Evolutionary conservation across 805 yeast genomes (phyloP).

Genomic region (Dipodascus albidus): DNA sequence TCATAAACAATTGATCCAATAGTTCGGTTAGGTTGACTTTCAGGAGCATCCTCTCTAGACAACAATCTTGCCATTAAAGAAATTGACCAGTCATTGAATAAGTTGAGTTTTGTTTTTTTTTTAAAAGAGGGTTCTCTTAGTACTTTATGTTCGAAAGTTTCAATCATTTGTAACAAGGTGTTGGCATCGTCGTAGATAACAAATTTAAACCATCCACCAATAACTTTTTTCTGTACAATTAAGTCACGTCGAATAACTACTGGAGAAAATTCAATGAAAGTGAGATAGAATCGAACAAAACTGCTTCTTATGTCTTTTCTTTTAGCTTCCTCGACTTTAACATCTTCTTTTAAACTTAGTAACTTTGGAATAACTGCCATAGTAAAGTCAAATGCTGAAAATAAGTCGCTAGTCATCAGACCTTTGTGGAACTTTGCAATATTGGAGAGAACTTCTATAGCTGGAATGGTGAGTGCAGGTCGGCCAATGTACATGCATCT

Average conservation of each 20-base stretch:
- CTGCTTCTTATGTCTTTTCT: conserved; percentile 18
- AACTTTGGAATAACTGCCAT: conserved; percentile 51
- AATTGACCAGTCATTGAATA: conserved; percentile 69
- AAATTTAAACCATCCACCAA: conserved; percentile 58
- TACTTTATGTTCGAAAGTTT: conserved; percentile 38
- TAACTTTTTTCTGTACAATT: conserved; percentile 42
- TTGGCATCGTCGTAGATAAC: conserved; percentile 43
- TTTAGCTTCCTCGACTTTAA: conserved; percentile 8
- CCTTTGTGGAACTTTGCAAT: conserved; percentile 41
- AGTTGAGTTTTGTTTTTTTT: conserved; percentile 58
- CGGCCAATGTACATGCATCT: conserved; percentile 50
- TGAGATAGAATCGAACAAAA: conserved; percentile 55
- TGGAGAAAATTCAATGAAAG: conserved; percentile 37
- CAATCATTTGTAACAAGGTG: conserved; percentile 31
- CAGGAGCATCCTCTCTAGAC: conserved; percentile 25
- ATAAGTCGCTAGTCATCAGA: conserved; percentile 41
- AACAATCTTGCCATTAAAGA: conserved; percentile 45
- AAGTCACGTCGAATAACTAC: conserved; percentile 55
- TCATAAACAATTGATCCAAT: conserved; percentile 24
- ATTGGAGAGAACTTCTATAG: conserved; percentile 43
- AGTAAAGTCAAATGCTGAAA: conserved; percentile 58
- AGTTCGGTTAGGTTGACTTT: conserved; percentile 21
- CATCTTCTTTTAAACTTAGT: conserved; percentile 37
- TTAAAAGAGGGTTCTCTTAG: conserved; percentile 49
- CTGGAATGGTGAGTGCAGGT: conserved; percentile 49